Evolutionary conservation across 345 rosid genomes (phyloP), one percentile per base, ranked within the genome.

Genomic region (Populus nigra): DNA sequence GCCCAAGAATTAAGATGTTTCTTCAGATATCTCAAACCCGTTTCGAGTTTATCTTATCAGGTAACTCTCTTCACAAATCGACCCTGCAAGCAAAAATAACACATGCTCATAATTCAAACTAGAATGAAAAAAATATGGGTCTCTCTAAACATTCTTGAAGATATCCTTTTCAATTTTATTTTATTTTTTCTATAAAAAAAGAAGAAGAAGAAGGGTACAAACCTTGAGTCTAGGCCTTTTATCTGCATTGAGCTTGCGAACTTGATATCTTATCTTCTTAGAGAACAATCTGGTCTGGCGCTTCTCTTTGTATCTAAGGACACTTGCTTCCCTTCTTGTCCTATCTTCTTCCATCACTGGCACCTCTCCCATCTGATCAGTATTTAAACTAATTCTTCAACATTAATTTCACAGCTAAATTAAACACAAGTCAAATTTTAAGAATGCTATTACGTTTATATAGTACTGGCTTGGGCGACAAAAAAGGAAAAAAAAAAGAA

Each of bases 201-300:
- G 5, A 2, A 2, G 11, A 41, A 41, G 72, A 66, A 16, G 73
- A 65, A 22, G 13, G 12, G 2, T 25, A 59, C 18, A 4, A 35
- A 89, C 96, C 94, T 92, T 92, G 69, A 89, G 88, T 73, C 96
- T 83, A 2, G 94, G 96, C 82, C 96, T 89, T 86, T 89, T 87
- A 78, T 90, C 94, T 25, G 94, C 93, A 83, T 90, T 92, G 82
- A 90, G 90, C 72, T 92, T 92, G 78, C 94, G 84, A 57, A 90
- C 92, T 85, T 91, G 89, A 69, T 92, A 92, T 73, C 95, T 88
- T 85, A 92, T 92, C 91, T 86, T 89, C 88, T 92, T 91, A 59
- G 90, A 90, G 87, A 92, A 91, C 80, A 91, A 83, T 59, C 97
- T 87, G 9, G 76, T 79, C 62, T 83, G 93, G 20, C 92, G 85